These are phyloP conservation scores for Larix kaempferi DNA, from an alignment of 75 land plant species.

Conservation along the genomic window DNA sequence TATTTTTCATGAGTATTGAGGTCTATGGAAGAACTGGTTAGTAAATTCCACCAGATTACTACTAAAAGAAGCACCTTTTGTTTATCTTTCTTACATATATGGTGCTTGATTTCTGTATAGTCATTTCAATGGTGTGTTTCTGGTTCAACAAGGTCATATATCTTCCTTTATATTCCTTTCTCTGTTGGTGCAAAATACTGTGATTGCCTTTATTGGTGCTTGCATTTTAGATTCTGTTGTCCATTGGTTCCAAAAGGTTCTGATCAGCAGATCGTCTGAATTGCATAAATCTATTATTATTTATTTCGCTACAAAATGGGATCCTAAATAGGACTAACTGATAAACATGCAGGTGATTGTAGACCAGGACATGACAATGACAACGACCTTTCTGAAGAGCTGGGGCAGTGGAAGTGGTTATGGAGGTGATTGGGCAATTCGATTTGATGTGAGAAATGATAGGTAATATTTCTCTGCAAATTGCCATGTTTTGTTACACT, in stretches of 20 bases:
- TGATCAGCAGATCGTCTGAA: neutral
- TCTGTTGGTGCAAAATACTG: no score
- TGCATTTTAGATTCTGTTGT: neutral
- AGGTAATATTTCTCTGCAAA: conserved; percentile 25
- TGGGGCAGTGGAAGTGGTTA: conserved; percentile 73
- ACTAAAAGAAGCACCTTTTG: no score
- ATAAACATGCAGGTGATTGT: conserved; percentile 35
- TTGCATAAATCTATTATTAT: neutral
- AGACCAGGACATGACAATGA: conserved; percentile 57
- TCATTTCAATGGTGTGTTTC: neutral
- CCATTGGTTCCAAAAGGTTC: neutral
- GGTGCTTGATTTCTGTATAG: no score
- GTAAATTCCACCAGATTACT: no score
- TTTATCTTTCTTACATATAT: no score
- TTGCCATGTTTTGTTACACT: neutral
- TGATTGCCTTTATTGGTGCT: no score
- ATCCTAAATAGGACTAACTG: neutral
- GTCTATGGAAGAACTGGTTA: no score
- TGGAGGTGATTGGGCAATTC: conserved; percentile 98
- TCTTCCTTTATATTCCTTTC: neutral
- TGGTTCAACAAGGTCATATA: neutral
- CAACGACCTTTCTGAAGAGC: conserved; percentile 76
- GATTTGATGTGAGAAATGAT: conserved; percentile 46
- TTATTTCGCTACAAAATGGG: neutral
- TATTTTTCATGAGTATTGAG: no score